Evolutionary conservation across 2,329 filamentous ascomycete species (phyloP).

Genomic region (Rhinocladiella mackenziei): DNA sequence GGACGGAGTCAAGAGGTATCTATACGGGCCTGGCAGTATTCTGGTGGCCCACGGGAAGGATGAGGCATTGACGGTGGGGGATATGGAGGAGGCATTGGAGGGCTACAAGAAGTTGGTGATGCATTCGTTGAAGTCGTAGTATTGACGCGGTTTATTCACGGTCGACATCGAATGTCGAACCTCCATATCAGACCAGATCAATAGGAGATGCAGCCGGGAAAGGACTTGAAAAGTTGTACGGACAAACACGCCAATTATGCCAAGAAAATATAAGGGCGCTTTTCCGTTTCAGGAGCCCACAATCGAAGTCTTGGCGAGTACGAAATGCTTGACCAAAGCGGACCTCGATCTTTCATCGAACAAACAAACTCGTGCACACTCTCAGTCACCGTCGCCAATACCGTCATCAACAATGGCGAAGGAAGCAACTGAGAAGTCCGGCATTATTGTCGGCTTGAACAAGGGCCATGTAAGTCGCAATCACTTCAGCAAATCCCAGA

Average conservation of each 20-base stretch:
- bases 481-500: not conserved
- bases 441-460: conserved; percentile 60
- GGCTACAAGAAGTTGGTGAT: conserved; percentile 69
- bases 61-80: conserved; percentile 70
- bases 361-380: conserved; percentile 5
- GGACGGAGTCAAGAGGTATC: conserved; percentile 54
- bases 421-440: conserved; percentile 42
- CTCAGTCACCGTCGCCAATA: conserved; percentile 12
- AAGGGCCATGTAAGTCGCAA: conserved; percentile 60
- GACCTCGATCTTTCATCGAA: too few species aligned
- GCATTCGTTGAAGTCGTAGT: conserved; percentile 26
- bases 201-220: too few species aligned
- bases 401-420: conserved; percentile 43
- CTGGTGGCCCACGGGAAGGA: conserved; percentile 82
- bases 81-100: conserved; percentile 72
- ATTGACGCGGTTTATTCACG: too few species aligned
- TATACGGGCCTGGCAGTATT: conserved; percentile 67
- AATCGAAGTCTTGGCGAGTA: conserved; percentile 12
- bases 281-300: conserved; percentile 16
- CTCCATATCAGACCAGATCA: too few species aligned
- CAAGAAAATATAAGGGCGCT: conserved; percentile 10
- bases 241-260: conserved; percentile 5
- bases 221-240: too few species aligned
- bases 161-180: too few species aligned
- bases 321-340: too few species aligned